phyloP scores from a whole-genome alignment of 345 rosid species.

The Eucalyptus globulus region DNA sequence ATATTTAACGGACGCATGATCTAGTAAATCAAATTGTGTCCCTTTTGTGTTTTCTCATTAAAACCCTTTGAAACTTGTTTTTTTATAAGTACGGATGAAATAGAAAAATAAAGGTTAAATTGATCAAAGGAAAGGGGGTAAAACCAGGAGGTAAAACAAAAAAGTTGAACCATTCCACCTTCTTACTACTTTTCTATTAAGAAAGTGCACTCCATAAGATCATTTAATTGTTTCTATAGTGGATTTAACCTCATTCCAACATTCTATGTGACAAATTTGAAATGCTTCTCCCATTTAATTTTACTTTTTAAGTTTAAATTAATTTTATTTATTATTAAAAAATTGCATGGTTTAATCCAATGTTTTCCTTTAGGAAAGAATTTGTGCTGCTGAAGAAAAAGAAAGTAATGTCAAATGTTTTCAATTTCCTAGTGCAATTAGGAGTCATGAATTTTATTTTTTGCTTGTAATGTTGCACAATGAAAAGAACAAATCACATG shows the following conservation, averaged over 20 bases:
- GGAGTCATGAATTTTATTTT: background rate
- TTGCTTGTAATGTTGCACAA: background rate
- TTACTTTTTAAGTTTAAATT: background rate
- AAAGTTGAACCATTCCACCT: background rate
- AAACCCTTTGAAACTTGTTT: background rate
- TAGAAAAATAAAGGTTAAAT: background rate
- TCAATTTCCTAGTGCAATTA: background rate
- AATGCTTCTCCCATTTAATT: background rate
- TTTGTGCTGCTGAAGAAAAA: background rate
- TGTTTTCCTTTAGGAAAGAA: background rate
- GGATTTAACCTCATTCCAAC: background rate
- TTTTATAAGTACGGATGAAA: too few species aligned
- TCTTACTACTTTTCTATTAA: background rate
- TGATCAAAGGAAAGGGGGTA: background rate
- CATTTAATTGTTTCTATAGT: background rate
- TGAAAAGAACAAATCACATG: background rate
- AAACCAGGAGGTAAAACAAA: background rate
- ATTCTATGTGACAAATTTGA: background rate
- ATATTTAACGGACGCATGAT: accelerated
- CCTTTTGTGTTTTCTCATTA: background rate
- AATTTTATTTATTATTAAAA: too few species aligned
- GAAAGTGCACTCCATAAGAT: background rate
- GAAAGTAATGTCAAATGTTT: background rate
- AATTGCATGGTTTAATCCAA: background rate
- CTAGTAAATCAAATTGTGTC: too few species aligned